These are phyloP conservation scores for Pyrus pyrifolia DNA, from an alignment of 306 rosid genomes.

Conservation along the genomic window DNA sequence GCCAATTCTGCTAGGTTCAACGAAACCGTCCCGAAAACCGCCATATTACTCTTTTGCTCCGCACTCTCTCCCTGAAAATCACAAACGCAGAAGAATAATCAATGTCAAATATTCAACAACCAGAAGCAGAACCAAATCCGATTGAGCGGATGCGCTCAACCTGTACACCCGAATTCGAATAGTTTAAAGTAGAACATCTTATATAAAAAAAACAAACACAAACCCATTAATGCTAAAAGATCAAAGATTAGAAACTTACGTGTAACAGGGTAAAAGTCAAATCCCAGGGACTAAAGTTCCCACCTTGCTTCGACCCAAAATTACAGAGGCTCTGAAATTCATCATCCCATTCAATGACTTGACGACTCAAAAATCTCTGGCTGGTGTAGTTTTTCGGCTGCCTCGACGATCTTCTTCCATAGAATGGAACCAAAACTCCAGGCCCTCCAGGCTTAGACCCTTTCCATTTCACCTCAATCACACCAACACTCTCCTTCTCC, in stretches of 20 bases:
- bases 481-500: neutral
- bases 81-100: neutral
- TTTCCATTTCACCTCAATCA: conserved; percentile 36
- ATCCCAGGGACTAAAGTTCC: conserved; percentile 19
- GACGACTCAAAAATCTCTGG: neutral
- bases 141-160: too few relatives aligned
- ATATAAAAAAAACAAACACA: neutral
- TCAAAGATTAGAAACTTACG: conserved; percentile 25
- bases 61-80: conserved; percentile 25
- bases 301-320: conserved; percentile 12
- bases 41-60: conserved; percentile 19
- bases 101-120: neutral
- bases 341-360: conserved; percentile 36
- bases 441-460: conserved; percentile 18
- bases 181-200: neutral
- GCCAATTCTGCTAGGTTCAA: conserved; percentile 35
- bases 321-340: conserved; percentile 23
- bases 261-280: conserved; percentile 40
- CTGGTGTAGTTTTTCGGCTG: conserved; percentile 25
- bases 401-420: conserved; percentile 6
- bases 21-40: conserved; percentile 43
- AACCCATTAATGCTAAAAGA: neutral
- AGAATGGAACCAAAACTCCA: conserved; percentile 33
- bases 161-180: neutral
- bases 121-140: neutral